A percentile compares a stretch with the other conserved stretches of the same genome.
Evolutionary conservation across 2,329 filamentous ascomycete species (phyloP).

Genomic region (Botrytis hyacinthi): DNA sequence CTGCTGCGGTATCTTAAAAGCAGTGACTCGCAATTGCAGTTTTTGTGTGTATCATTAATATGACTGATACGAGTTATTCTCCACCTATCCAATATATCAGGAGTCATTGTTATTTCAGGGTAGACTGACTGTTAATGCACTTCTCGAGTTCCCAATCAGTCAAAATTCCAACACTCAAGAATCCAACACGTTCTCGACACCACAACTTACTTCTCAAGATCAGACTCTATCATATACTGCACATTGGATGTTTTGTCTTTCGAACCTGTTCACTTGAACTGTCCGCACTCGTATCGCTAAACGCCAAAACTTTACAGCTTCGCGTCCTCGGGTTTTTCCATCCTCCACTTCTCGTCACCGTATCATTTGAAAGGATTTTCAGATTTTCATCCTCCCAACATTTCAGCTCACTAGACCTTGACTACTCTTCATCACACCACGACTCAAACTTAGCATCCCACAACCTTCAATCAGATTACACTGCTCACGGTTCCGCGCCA

Average conservation of each 20-base stretch:
- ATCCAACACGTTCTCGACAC: background rate
- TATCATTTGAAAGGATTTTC: background rate
- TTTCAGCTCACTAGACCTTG: rapidly evolving
- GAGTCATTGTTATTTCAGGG: background rate
- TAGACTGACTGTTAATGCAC: background rate
- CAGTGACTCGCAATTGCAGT: background rate
- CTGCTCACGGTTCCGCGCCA: background rate
- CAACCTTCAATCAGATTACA: background rate
- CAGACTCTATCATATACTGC: background rate
- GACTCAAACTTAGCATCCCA: background rate
- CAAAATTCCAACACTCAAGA: background rate
- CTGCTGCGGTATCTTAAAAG: background rate
- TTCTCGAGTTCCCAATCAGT: background rate
- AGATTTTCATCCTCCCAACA: background rate
- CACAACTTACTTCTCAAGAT: background rate
- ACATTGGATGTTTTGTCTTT: background rate
- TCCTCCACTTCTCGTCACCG: background rate
- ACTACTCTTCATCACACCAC: background rate
- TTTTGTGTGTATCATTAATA: background rate
- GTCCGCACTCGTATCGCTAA: too few species aligned
- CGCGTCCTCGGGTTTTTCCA: background rate
- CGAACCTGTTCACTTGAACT: background rate
- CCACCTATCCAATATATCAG: rapidly evolving
- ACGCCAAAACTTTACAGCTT: background rate
- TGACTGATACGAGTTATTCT: background rate